Evolutionary conservation across 768 basidiomycete genomes (phyloP), one percentile per base, ranked within the genome.

Genomic region (Lactarius hatsudake): DNA sequence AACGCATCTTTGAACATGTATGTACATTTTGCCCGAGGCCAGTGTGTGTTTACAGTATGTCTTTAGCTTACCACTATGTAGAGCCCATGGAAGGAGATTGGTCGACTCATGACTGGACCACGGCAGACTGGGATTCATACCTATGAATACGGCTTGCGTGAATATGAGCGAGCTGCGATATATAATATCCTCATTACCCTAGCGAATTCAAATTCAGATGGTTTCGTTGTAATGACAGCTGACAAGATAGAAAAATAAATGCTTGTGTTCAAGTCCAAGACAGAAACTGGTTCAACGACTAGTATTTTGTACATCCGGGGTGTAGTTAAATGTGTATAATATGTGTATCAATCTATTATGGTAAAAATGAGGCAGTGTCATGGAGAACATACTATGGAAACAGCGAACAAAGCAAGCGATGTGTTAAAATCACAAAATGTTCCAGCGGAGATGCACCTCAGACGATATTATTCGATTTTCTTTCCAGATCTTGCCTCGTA

Each of bases 21-120:
- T 64, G 62, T 67, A 17, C 38, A 59, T 12, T 58, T 23, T 51
- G 17, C 42, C 6, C 28, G n/a, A 59, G 17, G 32, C 51, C 23
- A 59, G 62, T 59, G 32, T 20, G 20, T 26, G 23, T 67, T 67
- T 34, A 63, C 48, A 23, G 34, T 15, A 59, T 34, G 17, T n/a
- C 57, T 51, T 54, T 23, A 63, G 56, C 55, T 30, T 48, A 30
- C 36, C 28, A 32, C 34, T 10, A 30, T 12, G 75, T 90, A 54
- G 93, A 92, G 73, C 85, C 90, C 58, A 92, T 93, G 78, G 93
- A 91, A 71, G 92, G 92, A 71, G 92, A 91, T 15, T 53, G 20
- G 54, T 32, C 30, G 30, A 32, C 30, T 32, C 48, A 51, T 51
- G 23, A 23, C 23, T 51, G 12, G 48, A 51, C 23, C 48, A 51